phyloP scores from a whole-genome alignment of 805 yeast species.

The Kodamaea sagamina region DNA sequence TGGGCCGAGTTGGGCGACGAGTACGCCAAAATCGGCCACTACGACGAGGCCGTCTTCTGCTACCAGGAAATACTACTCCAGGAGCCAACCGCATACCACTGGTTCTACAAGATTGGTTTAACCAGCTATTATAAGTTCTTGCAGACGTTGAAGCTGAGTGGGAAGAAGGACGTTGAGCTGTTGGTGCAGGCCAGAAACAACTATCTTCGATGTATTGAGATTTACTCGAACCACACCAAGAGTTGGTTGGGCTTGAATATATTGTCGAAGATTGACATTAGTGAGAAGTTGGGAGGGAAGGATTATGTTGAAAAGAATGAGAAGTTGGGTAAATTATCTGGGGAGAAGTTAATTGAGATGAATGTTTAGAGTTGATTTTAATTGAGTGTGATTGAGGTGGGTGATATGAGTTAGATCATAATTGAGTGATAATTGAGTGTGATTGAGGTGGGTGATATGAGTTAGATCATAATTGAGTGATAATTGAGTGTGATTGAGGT shows the following conservation, averaged over 20 bases:
- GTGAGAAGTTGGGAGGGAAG: slow-evolving; percentile 22
- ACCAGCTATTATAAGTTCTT: slow-evolving; percentile 34
- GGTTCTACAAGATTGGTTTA: slow-evolving; percentile 62
- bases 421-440: no score
- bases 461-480: no score
- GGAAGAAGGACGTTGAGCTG: slow-evolving; percentile 32
- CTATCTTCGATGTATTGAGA: slow-evolving; percentile 72
- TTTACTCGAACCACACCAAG: slow-evolving; percentile 65
- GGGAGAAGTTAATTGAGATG: slow-evolving; percentile 13
- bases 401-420: no score
- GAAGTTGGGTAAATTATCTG: slow-evolving; percentile 24
- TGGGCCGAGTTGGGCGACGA: slow-evolving; percentile 77
- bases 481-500: slow-evolving; percentile 2
- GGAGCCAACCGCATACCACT: slow-evolving; percentile 68
- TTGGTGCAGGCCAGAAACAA: slow-evolving; percentile 43
- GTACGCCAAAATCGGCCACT: slow-evolving; percentile 63
- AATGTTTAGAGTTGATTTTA: not conserved
- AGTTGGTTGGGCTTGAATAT: slow-evolving; percentile 73
- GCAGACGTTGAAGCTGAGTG: slow-evolving; percentile 23
- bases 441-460: not conserved
- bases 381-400: not conserved
- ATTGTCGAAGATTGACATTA: slow-evolving; percentile 30
- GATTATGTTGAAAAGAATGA: slow-evolving; percentile 25
- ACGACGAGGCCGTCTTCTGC: slow-evolving; percentile 65
- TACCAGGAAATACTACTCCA: slow-evolving; percentile 69